A percentile compares a stretch with the other conserved stretches of the same genome.
These are phyloP conservation scores for Cryphonectria japonica DNA, from an alignment of 2,329 filamentous ascomycete genomes.

Conservation along the genomic window DNA sequence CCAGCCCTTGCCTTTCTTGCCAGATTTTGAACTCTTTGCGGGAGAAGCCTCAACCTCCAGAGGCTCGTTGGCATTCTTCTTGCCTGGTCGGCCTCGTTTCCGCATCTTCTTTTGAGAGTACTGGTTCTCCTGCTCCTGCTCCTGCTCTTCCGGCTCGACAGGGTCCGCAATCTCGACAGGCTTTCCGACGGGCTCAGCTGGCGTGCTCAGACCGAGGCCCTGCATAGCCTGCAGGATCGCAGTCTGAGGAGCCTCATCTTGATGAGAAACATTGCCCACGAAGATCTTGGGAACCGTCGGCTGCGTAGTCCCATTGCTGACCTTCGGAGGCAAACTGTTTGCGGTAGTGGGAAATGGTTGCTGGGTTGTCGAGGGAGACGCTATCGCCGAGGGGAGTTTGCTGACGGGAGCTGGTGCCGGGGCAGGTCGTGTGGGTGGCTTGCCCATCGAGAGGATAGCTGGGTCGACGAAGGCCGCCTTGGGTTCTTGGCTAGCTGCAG, in stretches of 20 bases:
- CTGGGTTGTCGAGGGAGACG: constrained; percentile 33
- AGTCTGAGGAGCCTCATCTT: constrained; percentile 31
- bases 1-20: constrained; percentile 58
- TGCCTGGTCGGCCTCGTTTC: constrained; percentile 36
- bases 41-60: constrained; percentile 36
- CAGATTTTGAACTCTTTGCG: constrained; percentile 28
- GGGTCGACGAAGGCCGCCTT: constrained; percentile 71
- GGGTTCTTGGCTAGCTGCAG: constrained; percentile 34
- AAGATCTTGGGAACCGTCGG: constrained; percentile 22
- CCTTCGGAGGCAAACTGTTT: constrained; percentile 8
- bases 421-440: constrained; percentile 41
- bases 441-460: constrained; percentile 74
- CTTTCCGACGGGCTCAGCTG: constrained; percentile 31
- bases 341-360: constrained; percentile 27
- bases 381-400: constrained; percentile 14
- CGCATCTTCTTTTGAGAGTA: constrained; percentile 37
- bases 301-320: constrained; percentile 15
- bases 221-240: constrained; percentile 32
- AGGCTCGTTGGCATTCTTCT: constrained; percentile 36
- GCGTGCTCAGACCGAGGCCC: constrained; percentile 31
- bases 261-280: constrained; percentile 20
- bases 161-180: constrained; percentile 32
- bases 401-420: constrained; percentile 9
- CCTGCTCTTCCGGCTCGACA: constrained; percentile 27
- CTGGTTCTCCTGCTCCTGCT: constrained; percentile 29